phyloP scores from a whole-genome alignment of 75 land plant species.

The Sequoiadendron giganteum region DNA sequence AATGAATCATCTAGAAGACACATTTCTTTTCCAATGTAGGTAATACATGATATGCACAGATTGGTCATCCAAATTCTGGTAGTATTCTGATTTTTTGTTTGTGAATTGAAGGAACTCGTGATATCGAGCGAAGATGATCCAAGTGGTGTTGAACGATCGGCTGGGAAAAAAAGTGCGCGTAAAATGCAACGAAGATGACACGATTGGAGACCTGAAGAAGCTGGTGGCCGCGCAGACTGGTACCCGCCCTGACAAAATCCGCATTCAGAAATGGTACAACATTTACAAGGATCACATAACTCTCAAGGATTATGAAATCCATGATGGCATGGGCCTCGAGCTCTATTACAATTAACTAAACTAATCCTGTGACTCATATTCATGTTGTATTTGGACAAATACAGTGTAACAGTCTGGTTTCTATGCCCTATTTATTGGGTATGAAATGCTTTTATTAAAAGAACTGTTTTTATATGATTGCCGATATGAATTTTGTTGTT shows the following conservation, averaged over 20 bases:
- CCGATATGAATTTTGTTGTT: not conserved
- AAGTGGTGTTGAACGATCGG: constrained; percentile 90
- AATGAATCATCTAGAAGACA: too few species aligned
- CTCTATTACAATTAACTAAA: constrained; percentile 66
- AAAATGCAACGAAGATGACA: constrained; percentile 97
- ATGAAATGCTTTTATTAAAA: not conserved
- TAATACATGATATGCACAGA: too few species aligned
- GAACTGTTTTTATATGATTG: not conserved
- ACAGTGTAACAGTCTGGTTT: not conserved
- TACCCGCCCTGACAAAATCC: constrained; percentile 74
- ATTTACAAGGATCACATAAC: constrained; percentile 95
- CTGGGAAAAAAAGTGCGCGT: constrained; percentile 94
- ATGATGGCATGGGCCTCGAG: constrained; percentile 95
- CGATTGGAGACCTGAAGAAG: constrained; percentile 95
- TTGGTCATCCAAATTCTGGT: too few species aligned
- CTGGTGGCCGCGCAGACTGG: constrained; percentile 94
- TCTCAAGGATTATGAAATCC: constrained; percentile 88
- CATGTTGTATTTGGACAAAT: not conserved
- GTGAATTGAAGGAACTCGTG: not conserved
- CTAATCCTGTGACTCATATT: not conserved
- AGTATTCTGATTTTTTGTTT: not conserved
- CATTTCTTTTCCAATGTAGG: too few species aligned
- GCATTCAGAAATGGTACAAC: constrained; percentile 96
- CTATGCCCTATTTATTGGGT: too few species aligned
- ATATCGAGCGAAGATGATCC: constrained; percentile 46